A percentile compares a stretch with the other conserved stretches of the same genome.
Conservation (phyloP, 768 basidiomycete genomes). For the Hericium rajendrae region DNA sequence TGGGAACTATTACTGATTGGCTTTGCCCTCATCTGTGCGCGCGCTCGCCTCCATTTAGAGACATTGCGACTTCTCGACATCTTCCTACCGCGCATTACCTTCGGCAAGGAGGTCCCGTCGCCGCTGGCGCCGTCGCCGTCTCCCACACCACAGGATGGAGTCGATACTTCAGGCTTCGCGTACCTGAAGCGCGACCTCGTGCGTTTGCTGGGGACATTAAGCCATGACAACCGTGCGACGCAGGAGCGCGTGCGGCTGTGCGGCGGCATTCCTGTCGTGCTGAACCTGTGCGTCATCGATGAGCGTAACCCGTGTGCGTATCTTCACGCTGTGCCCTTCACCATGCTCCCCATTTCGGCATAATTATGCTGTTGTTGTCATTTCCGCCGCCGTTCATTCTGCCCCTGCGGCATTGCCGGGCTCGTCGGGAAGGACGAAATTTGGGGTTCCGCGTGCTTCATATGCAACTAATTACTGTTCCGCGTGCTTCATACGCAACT, state of each 20-base stretch:
- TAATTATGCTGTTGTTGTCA: not conserved
- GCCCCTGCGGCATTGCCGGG: too few relatives aligned
- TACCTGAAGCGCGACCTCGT: constrained; percentile 87
- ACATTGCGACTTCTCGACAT: constrained; percentile 63
- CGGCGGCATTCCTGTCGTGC: constrained; percentile 71
- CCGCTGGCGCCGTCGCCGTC: not conserved
- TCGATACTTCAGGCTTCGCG: constrained; percentile 52
- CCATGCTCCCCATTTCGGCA: not conserved
- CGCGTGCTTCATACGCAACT: too few relatives aligned
- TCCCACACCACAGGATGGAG: too few relatives aligned
- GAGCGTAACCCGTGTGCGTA: constrained; percentile 87
- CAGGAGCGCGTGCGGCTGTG: constrained; percentile 67
- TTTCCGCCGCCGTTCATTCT: not conserved
- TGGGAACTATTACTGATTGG: not conserved
- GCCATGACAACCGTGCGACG: constrained; percentile 49
- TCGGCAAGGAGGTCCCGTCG: constrained; percentile 48
- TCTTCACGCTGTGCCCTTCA: not conserved
- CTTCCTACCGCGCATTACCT: constrained; percentile 81
- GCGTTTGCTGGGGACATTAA: constrained; percentile 74
- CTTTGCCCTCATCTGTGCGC: not conserved
- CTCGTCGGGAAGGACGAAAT: too few relatives aligned
- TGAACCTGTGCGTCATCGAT: constrained; percentile 86
- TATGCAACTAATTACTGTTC: too few relatives aligned
- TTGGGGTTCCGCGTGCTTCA: too few relatives aligned
- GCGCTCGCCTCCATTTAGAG: constrained; percentile 31